phyloP scores from a whole-genome alignment of 2,329 filamentous ascomycete species.

The Botrytis fragariae region DNA sequence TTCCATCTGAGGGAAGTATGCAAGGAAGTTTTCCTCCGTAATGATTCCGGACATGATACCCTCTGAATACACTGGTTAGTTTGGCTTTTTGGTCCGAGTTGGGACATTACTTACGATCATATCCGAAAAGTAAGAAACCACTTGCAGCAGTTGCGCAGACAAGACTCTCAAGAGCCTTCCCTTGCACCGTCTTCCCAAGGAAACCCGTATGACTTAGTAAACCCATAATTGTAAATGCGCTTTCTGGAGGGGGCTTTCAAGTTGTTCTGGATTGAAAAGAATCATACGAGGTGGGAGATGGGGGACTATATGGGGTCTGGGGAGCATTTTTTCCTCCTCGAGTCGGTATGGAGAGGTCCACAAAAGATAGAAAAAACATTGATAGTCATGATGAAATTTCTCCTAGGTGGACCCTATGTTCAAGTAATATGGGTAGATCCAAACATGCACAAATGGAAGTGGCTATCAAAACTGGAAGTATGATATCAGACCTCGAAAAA shows the following conservation, averaged over 20 bases:
- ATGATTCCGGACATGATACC: constrained; percentile 40
- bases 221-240: constrained; percentile 6
- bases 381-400: constrained; percentile 17
- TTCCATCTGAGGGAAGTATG: constrained; percentile 26
- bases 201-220: constrained; percentile 21
- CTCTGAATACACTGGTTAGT: constrained; percentile 2
- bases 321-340: background rate
- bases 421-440: constrained; percentile 10
- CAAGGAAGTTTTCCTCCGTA: constrained; percentile 50
- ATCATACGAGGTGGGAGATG: constrained; percentile 9
- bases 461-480: background rate
- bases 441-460: background rate
- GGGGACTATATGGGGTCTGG: constrained; percentile 18
- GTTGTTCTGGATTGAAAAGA: background rate
- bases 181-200: constrained; percentile 15
- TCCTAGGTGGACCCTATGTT: background rate
- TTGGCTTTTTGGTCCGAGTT: background rate
- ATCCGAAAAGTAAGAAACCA: constrained; percentile 23
- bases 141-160: constrained; percentile 20
- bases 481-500: constrained; percentile 18
- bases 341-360: background rate
- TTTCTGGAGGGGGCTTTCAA: background rate
- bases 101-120: constrained; percentile 19
- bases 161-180: constrained; percentile 19
- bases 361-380: constrained; percentile 9